These are phyloP conservation scores for Ambrosiella xylebori DNA, from an alignment of 2,329 filamentous ascomycete species.

Conservation along the genomic window DNA sequence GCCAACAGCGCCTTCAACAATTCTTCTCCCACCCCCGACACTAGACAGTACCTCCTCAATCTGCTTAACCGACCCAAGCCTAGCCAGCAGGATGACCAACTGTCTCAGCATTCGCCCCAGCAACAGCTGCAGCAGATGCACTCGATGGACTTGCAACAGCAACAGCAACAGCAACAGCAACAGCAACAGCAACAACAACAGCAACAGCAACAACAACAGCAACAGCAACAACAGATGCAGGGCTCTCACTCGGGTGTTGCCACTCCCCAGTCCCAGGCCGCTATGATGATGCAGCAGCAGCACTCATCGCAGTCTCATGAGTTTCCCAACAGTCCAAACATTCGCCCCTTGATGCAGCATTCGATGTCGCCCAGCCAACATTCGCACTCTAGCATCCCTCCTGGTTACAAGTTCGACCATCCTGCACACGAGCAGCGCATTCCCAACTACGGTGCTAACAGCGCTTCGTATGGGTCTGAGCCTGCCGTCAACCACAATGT, in stretches of 20 bases:
- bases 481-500: constrained; percentile 17
- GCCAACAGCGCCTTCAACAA: constrained; percentile 25
- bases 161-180: constrained; percentile 9
- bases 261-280: constrained; percentile 26
- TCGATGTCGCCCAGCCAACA: constrained; percentile 13
- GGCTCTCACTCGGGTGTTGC: constrained; percentile 7
- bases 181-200: constrained; percentile 15
- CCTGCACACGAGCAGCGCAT: constrained; percentile 15
- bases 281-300: constrained; percentile 3
- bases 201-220: constrained; percentile 14
- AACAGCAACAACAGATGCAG: constrained; percentile 14
- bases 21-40: constrained; percentile 43
- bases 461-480: constrained; percentile 9
- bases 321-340: constrained; percentile 13
- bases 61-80: constrained; percentile 67
- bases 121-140: constrained; percentile 16
- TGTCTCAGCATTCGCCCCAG: constrained; percentile 4
- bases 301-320: constrained; percentile 17
- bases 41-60: constrained; percentile 72
- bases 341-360: constrained; percentile 13
- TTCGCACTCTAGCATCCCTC: constrained; percentile 14
- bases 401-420: constrained; percentile 16
- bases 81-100: constrained; percentile 35
- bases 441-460: constrained; percentile 15
- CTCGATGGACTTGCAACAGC: constrained; percentile 20